Conservation (phyloP, 2,329 filamentous ascomycete species). For the Akanthomyces dipterigenus region DNA sequence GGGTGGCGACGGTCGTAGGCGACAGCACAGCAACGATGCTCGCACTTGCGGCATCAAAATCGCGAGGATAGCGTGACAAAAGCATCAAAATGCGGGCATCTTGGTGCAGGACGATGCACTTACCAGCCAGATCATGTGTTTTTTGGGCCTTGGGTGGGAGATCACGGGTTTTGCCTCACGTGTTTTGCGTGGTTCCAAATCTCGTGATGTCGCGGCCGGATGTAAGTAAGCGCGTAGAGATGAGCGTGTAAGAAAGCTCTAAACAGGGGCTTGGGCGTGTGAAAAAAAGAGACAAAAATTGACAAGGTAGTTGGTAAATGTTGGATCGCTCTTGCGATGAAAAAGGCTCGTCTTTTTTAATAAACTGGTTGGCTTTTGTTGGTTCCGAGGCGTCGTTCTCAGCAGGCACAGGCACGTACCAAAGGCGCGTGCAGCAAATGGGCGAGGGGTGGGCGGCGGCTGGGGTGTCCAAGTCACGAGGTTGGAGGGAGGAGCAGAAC, state of each 20-base stretch:
- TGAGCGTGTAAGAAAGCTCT: conserved; percentile 11
- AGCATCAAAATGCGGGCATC: conserved; percentile 15
- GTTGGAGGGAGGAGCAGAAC: conserved; percentile 29
- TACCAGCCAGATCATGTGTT: conserved; percentile 42
- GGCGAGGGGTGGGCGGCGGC: conserved; percentile 2
- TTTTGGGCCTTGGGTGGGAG: conserved; percentile 22
- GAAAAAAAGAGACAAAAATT: conserved; percentile 2
- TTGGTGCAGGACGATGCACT: conserved; percentile 20
- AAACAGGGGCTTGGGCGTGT: conserved; percentile 7
- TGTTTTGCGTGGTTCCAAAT: conserved; percentile 34
- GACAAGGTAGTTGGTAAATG: background rate
- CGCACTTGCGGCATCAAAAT: conserved; percentile 12
- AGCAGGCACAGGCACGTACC: background rate
- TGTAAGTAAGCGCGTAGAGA: conserved; percentile 22
- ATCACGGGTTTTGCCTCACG: conserved; percentile 41
- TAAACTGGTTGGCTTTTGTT: conserved; percentile 15
- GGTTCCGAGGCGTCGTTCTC: background rate
- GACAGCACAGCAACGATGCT: background rate
- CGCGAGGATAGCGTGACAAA: conserved; percentile 2
- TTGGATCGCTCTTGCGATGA: conserved; percentile 2
- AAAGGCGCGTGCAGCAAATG: conserved; percentile 5
- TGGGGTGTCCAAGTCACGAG: conserved; percentile 30
- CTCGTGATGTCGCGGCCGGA: conserved; percentile 40
- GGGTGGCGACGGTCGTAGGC: background rate
- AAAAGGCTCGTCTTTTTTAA: background rate